These are phyloP conservation scores for Teunomyces kruisii DNA, from an alignment of 805 yeast species.

Conservation along the genomic window DNA sequence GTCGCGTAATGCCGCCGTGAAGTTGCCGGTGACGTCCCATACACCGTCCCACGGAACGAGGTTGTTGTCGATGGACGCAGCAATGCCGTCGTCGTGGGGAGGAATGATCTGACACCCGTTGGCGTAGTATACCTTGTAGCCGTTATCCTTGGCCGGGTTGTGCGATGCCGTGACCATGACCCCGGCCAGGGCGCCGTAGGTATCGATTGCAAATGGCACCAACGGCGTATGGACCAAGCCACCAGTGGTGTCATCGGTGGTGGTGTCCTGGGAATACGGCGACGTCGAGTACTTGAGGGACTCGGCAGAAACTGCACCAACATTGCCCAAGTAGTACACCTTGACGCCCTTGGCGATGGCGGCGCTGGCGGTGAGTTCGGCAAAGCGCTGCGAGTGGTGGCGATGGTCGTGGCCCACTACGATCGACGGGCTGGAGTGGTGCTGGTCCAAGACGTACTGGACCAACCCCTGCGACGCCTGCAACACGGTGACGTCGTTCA, in stretches of 20 bases:
- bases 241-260: not conserved
- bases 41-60: constrained; percentile 57
- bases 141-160: constrained; percentile 83
- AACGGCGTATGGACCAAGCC: constrained; percentile 75
- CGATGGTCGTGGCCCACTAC: constrained; percentile 95
- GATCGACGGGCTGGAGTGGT: constrained; percentile 30
- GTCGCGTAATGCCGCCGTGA: constrained; percentile 21
- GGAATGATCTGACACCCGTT: constrained; percentile 97
- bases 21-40: constrained; percentile 45
- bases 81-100: constrained; percentile 80
- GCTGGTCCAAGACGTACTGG: constrained; percentile 37
- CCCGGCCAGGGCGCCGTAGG: constrained; percentile 66
- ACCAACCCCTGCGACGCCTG: constrained; percentile 90
- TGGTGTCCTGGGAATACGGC: not conserved
- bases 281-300: constrained; percentile 11
- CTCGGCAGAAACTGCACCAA: constrained; percentile 32
- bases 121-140: constrained; percentile 89
- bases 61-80: constrained; percentile 58
- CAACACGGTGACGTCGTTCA: constrained; percentile 85
- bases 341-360: constrained; percentile 67
- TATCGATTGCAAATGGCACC: constrained; percentile 84
- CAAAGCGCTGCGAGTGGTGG: constrained; percentile 74
- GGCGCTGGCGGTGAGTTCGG: constrained; percentile 72
- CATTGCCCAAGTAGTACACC: constrained; percentile 60
- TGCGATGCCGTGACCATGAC: constrained; percentile 93